Evolutionary conservation across 2,329 filamentous ascomycete genomes (phyloP).

Genomic region (Emergomyces orientalis): DNA sequence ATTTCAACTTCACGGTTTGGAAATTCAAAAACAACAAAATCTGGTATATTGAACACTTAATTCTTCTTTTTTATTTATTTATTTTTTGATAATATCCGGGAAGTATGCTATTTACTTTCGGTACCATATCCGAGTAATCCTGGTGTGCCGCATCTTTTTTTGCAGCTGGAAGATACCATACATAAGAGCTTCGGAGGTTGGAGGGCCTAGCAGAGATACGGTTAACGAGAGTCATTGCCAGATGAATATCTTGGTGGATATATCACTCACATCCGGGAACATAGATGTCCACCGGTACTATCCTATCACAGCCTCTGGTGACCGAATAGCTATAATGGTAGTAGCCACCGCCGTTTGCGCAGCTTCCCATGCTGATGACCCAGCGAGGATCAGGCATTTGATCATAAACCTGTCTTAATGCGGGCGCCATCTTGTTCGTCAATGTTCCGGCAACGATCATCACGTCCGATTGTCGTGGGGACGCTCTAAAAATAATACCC

Average conservation of each 20-base stretch:
- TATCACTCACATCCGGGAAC: slow-evolving; percentile 64
- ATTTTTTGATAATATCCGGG: background rate
- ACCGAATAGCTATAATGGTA: slow-evolving; percentile 83
- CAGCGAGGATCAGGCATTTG: slow-evolving; percentile 92
- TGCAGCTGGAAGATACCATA: slow-evolving; percentile 68
- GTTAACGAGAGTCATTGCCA: background rate
- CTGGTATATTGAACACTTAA: background rate
- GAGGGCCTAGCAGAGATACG: slow-evolving; percentile 31
- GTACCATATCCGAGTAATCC: slow-evolving; percentile 51
- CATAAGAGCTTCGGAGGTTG: slow-evolving; percentile 48
- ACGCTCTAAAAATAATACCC: slow-evolving; percentile 81
- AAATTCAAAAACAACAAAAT: background rate
- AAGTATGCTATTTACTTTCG: slow-evolving; percentile 32
- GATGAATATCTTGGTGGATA: background rate
- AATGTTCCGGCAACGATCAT: slow-evolving; percentile 87
- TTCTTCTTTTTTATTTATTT: background rate
- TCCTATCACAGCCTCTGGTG: slow-evolving; percentile 65
- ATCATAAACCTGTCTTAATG: slow-evolving; percentile 80
- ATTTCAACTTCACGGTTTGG: background rate
- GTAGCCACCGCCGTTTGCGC: slow-evolving; percentile 78
- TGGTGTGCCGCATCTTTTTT: slow-evolving; percentile 61
- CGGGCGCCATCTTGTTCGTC: slow-evolving; percentile 90
- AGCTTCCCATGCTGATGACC: slow-evolving; percentile 80
- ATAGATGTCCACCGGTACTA: slow-evolving; percentile 77
- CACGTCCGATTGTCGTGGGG: slow-evolving; percentile 74